These are phyloP conservation scores for Crucihimalaya himalaica DNA, from an alignment of 345 rosid species.

Conservation along the genomic window DNA sequence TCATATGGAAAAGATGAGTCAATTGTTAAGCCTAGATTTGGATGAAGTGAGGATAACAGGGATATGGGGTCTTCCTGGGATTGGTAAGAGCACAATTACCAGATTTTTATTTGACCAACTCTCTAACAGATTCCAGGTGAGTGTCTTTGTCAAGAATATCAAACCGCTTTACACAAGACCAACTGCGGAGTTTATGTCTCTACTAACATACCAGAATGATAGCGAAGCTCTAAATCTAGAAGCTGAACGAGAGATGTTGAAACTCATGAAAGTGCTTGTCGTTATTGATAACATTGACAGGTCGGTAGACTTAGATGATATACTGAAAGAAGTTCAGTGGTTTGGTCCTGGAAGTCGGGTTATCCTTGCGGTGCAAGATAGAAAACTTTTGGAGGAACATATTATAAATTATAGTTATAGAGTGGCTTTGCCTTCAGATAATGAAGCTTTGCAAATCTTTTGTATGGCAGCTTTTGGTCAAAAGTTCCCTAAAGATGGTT, in stretches of 20 bases:
- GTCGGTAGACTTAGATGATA: not conserved
- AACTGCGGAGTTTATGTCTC: constrained; percentile 1
- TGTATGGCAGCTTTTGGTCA: not conserved
- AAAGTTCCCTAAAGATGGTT: not conserved
- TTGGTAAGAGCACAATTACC: constrained; percentile 25
- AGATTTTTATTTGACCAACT: not conserved
- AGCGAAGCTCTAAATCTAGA: not conserved
- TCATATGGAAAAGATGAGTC: constrained; percentile 7
- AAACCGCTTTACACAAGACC: constrained; percentile 3
- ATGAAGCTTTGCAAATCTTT: not conserved
- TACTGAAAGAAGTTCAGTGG: not conserved
- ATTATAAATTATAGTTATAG: not conserved
- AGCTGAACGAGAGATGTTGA: constrained; percentile 20
- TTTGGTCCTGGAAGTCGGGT: constrained; percentile 14
- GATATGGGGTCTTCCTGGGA: constrained; percentile 18
- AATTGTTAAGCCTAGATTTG: not conserved
- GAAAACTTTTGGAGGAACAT: not conserved
- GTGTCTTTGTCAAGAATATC: constrained; percentile 18
- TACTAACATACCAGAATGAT: constrained; percentile 11
- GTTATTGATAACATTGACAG: constrained; percentile 11
- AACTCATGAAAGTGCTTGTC: not conserved
- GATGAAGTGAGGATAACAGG: constrained; percentile 19
- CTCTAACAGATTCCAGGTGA: constrained; percentile 10
- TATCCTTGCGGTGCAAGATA: not conserved
- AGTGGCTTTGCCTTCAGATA: not conserved